Conservation (phyloP, 2,329 filamentous ascomycete species). For the Penicillium expansum region DNA sequence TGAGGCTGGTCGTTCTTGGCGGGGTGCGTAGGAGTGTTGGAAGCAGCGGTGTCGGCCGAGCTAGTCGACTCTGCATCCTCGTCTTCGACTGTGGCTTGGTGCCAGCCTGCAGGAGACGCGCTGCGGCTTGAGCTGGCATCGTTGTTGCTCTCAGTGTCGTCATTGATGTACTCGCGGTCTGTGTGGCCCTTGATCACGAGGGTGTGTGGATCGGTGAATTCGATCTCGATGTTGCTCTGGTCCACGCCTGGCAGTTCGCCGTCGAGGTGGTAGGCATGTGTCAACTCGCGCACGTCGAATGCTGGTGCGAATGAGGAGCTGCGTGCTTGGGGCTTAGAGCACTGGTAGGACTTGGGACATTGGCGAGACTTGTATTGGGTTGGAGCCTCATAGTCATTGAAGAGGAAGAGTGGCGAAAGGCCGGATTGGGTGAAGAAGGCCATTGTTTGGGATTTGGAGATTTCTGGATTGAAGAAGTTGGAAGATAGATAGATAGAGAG, state of each 20-base stretch:
- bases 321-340: slow-evolving; percentile 6
- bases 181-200: slow-evolving; percentile 44
- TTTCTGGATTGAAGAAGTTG: slow-evolving; percentile 7
- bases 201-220: slow-evolving; percentile 47
- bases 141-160: background rate
- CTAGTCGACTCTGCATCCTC: slow-evolving; percentile 22
- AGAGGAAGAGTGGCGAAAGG: slow-evolving; percentile 44
- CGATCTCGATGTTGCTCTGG: slow-evolving; percentile 46
- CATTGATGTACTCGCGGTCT: slow-evolving; percentile 33
- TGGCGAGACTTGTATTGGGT: slow-evolving; percentile 23
- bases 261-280: slow-evolving; percentile 43
- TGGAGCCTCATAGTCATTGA: slow-evolving; percentile 43
- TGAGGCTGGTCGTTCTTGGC: slow-evolving; percentile 28
- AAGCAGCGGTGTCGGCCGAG: slow-evolving; percentile 3
- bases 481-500: slow-evolving; percentile 1
- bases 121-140: slow-evolving; percentile 18
- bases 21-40: slow-evolving; percentile 13
- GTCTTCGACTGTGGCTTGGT: slow-evolving; percentile 52
- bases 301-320: slow-evolving; percentile 38
- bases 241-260: slow-evolving; percentile 47
- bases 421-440: slow-evolving; percentile 41
- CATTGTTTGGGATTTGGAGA: slow-evolving; percentile 29
- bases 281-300: slow-evolving; percentile 47
- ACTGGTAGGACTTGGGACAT: slow-evolving; percentile 9
- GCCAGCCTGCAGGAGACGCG: slow-evolving; percentile 27